These are phyloP conservation scores for Pulveroboletus sp. DNA, from an alignment of 768 basidiomycete genomes.

Conservation along the genomic window DNA sequence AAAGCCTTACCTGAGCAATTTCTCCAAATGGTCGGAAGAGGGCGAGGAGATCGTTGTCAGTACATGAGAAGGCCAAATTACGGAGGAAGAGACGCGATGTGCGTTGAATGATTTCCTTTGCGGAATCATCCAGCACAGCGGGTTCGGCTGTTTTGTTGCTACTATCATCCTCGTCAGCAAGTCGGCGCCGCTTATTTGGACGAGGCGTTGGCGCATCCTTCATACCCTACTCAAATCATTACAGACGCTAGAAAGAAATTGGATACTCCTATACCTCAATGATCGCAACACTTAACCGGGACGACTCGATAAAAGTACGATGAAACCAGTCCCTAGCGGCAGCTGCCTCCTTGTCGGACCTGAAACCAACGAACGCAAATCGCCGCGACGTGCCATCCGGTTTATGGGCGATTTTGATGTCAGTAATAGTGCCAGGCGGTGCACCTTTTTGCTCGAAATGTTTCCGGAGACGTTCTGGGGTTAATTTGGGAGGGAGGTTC, in stretches of 20 bases:
- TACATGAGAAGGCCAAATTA: constrained; percentile 88
- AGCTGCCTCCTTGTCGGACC: constrained; percentile 67
- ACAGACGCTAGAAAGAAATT: constrained; percentile 1
- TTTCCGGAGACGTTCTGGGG: constrained; percentile 55
- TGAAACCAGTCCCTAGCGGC: constrained; percentile 81
- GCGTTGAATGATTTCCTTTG: constrained; percentile 51
- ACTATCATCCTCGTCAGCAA: constrained; percentile 48
- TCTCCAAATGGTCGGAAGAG: constrained; percentile 68
- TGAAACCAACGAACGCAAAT: constrained; percentile 93
- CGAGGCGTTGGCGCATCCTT: constrained; percentile 64
- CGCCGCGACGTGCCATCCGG: constrained; percentile 74
- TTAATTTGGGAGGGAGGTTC: constrained; percentile 68
- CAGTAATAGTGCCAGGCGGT: constrained; percentile 73
- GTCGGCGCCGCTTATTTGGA: constrained; percentile 64
- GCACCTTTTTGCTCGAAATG: constrained; percentile 62
- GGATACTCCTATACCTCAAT: constrained; percentile 53
- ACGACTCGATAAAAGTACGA: constrained; percentile 75
- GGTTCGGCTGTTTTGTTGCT: constrained; percentile 5
- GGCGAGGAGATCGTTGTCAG: constrained; percentile 59
- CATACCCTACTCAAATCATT: constrained; percentile 43
- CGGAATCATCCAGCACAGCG: constrained; percentile 28
- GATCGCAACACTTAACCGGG: constrained; percentile 67
- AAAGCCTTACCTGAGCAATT: constrained; percentile 63
- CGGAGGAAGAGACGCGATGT: constrained; percentile 86
- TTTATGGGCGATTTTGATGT: constrained; percentile 76